These are phyloP conservation scores for Saccharomycopsis synnaedendra DNA, from an alignment of 805 yeast species.

Conservation along the genomic window DNA sequence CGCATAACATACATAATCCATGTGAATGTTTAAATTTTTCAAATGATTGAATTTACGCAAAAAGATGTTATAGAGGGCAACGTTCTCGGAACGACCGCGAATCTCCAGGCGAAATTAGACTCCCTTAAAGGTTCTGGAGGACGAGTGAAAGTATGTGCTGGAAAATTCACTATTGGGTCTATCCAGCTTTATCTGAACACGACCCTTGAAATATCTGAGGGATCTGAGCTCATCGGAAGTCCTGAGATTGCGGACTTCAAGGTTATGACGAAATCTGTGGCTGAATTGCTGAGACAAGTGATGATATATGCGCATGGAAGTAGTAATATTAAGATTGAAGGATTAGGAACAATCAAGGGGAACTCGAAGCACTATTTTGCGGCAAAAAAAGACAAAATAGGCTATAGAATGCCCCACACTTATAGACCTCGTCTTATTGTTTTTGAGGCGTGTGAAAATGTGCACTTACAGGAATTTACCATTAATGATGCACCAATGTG, in stretches of 20 bases:
- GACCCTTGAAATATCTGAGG: conserved; percentile 1
- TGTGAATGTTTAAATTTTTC: too few relatives aligned
- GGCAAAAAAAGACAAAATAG: background rate
- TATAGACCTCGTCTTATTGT: conserved; percentile 8
- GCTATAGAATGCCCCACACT: conserved; percentile 3
- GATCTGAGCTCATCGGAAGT: conserved; percentile 1
- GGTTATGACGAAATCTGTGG: background rate
- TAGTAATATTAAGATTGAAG: conserved; percentile 2
- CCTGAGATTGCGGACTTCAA: background rate
- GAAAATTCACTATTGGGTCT: conserved; percentile 1
- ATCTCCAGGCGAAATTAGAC: conserved; percentile 1
- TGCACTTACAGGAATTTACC: conserved; percentile 1
- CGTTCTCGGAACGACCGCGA: background rate
- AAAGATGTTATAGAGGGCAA: too few relatives aligned
- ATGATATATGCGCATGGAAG: conserved; percentile 1
- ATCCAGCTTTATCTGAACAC: conserved; percentile 3
- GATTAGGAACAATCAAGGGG: conserved; percentile 7
- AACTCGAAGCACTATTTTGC: conserved; percentile 5
- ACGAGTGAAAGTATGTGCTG: conserved; percentile 1
- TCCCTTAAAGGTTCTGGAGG: background rate
- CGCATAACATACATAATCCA: too few relatives aligned
- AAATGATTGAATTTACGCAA: too few relatives aligned
- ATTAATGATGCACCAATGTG: conserved; percentile 12
- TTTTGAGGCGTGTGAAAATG: conserved; percentile 6
- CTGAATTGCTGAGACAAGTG: conserved; percentile 6